Base-by-base conservation (phyloP, 306 rosid species). In the Pterocarpus macrocarpus region DNA sequence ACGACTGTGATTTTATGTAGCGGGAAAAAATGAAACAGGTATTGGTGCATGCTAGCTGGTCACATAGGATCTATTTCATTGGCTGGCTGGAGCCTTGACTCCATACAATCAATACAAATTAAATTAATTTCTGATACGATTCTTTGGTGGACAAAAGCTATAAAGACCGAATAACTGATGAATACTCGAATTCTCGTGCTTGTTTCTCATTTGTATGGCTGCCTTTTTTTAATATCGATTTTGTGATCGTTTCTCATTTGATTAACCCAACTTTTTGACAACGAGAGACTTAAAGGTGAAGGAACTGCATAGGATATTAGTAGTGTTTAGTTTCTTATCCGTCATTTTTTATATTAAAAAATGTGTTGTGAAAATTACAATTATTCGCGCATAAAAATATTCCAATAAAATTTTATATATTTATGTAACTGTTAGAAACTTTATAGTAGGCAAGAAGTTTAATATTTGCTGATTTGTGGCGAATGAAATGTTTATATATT, bases 71-170 rank as follows among this genome's bases (percentile, higher is more conserved):
- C 64, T 5, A 28, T 43, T 39, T 57, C 39, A 73, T 22, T 74
- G 68, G 68, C 15, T 17, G 10, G 28, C 38, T 12, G 4, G 22
- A 56, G 22, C 78, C 57, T 57, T 22, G 28, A 16, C 2, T 16
- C 38, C 59, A 13, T 0, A 15, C 9, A 61, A 63, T 33, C 36
- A 36, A 16, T 47, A 52, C 32, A 49, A 33, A 34, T 56, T 7
- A 6, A n/a, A 58, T 58, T 39, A 39, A 73, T 33, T 32, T 71
- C 4, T 14, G 32, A 15, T 50, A 0, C 14, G 45, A 15, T 14
- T 49, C 32, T 50, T 52, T 71, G 63, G n/a, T 33, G 76, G 63
- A 7, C 3, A 28, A 69, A 72, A 55, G 65, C 77, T 50, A 45
- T 64, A 0, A 62, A 32, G 41, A 33, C 8, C 8, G 41, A 33